Conservation (phyloP, 2,329 filamentous ascomycete species). For the Exserohilum turcica region DNA sequence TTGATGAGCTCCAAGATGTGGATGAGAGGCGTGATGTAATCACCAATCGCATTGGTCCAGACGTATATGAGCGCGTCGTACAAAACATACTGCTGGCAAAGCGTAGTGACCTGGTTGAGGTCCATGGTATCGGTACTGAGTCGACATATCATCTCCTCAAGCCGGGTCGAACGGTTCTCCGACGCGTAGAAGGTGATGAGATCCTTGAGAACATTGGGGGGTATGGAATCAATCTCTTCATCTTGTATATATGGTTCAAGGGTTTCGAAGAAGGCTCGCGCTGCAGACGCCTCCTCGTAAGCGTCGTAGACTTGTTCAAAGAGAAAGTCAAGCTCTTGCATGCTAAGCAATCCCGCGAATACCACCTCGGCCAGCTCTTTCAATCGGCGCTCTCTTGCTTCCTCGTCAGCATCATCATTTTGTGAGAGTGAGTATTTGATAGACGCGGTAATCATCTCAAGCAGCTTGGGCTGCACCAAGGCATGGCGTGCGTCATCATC, state of each 20-base stretch:
- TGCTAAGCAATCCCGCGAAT: slow-evolving; percentile 79
- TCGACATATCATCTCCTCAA: slow-evolving; percentile 94
- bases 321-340: slow-evolving; percentile 79
- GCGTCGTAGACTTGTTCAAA: slow-evolving; percentile 90
- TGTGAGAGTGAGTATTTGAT: slow-evolving; percentile 85
- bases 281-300: slow-evolving; percentile 77
- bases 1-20: slow-evolving; percentile 73
- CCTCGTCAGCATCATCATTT: slow-evolving; percentile 55
- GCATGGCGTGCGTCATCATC: slow-evolving; percentile 75
- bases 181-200: slow-evolving; percentile 81
- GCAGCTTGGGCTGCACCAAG: slow-evolving; percentile 83
- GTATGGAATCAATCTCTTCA: slow-evolving; percentile 72
- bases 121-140: slow-evolving; percentile 91
- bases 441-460: slow-evolving; percentile 93
- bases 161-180: slow-evolving; percentile 72
- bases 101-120: slow-evolving; percentile 84
- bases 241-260: slow-evolving; percentile 88
- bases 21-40: slow-evolving; percentile 89
- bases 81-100: slow-evolving; percentile 89
- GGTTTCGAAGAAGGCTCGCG: slow-evolving; percentile 81
- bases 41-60: slow-evolving; percentile 87
- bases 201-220: slow-evolving; percentile 83
- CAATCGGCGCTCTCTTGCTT: slow-evolving; percentile 64
- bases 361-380: slow-evolving; percentile 81
- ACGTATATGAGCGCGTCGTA: slow-evolving; percentile 97